Evolutionary conservation across 2,329 filamentous ascomycete species (phyloP).

Genomic region (Neofusicoccum laricinum): DNA sequence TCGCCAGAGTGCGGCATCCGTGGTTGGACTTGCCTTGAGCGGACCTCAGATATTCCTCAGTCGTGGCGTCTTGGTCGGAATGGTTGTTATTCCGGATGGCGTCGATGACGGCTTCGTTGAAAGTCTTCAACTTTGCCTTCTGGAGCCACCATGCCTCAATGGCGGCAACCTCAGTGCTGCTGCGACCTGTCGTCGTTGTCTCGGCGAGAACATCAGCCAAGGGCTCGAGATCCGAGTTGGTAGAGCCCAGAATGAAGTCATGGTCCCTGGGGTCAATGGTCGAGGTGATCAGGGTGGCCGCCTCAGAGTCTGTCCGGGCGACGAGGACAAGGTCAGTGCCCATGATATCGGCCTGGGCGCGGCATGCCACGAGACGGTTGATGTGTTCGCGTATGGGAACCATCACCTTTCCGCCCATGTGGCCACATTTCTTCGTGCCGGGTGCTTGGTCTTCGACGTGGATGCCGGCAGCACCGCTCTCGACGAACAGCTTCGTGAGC

Average conservation of each 20-base stretch:
- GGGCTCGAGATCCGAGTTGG: slow-evolving; percentile 43
- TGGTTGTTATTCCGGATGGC: neutral
- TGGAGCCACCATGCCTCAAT: slow-evolving; percentile 37
- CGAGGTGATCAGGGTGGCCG: slow-evolving; percentile 85
- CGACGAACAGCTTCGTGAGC: slow-evolving; percentile 63
- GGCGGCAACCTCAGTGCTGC: slow-evolving; percentile 24
- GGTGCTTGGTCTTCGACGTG: slow-evolving; percentile 45
- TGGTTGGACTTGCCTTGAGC: neutral
- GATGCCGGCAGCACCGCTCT: slow-evolving; percentile 43
- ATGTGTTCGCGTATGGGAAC: slow-evolving; percentile 42
- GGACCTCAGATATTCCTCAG: neutral
- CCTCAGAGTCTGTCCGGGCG: slow-evolving; percentile 87
- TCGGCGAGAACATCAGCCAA: neutral
- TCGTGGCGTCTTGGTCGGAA: neutral
- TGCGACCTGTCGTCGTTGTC: neutral
- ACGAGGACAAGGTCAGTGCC: slow-evolving; percentile 77
- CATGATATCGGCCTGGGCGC: slow-evolving; percentile 43
- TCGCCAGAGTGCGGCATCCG: neutral
- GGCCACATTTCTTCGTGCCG: slow-evolving; percentile 45
- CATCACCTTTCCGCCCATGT: slow-evolving; percentile 40
- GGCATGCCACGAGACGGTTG: slow-evolving; percentile 33
- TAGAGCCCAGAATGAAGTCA: slow-evolving; percentile 81
- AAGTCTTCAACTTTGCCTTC: slow-evolving; percentile 19
- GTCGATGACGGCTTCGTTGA: neutral
- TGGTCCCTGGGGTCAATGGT: slow-evolving; percentile 90